A percentile compares a stretch with the other conserved stretches of the same genome.
Conservation (phyloP, 345 rosid species). For the Citrus hindsii region DNA sequence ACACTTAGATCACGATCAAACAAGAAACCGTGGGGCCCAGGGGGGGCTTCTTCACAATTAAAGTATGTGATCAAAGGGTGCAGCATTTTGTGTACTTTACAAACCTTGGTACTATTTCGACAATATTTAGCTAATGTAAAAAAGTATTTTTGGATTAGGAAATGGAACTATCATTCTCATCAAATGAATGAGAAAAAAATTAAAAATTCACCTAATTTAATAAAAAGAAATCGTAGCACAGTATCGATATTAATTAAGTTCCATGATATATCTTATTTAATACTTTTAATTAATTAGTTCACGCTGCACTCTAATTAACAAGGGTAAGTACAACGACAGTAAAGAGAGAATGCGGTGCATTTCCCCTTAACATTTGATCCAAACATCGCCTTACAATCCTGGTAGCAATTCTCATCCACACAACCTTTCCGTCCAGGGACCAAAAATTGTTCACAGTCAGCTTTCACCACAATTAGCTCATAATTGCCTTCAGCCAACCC, state of each 20-base stretch:
- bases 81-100: too few relatives aligned
- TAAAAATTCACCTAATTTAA: too few relatives aligned
- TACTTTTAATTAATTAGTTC: background rate
- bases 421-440: background rate
- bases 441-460: background rate
- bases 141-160: too few relatives aligned
- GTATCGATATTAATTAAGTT: too few relatives aligned
- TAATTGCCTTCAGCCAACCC: background rate
- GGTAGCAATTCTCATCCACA: background rate
- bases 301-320: background rate
- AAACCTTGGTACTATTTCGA: background rate
- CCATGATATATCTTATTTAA: too few relatives aligned
- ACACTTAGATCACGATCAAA: background rate
- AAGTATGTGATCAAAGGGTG: background rate
- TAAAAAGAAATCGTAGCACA: too few relatives aligned
- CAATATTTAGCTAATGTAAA: too few relatives aligned
- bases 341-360: background rate
- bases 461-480: background rate
- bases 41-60: background rate
- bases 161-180: too few relatives aligned
- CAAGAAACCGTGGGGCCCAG: constrained; percentile 1
- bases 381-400: background rate
- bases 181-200: too few relatives aligned
- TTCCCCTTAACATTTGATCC: background rate
- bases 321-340: background rate